These are phyloP conservation scores for Aspergillus nanangensis DNA, from an alignment of 495 filamentous ascomycete species.

Conservation along the genomic window DNA sequence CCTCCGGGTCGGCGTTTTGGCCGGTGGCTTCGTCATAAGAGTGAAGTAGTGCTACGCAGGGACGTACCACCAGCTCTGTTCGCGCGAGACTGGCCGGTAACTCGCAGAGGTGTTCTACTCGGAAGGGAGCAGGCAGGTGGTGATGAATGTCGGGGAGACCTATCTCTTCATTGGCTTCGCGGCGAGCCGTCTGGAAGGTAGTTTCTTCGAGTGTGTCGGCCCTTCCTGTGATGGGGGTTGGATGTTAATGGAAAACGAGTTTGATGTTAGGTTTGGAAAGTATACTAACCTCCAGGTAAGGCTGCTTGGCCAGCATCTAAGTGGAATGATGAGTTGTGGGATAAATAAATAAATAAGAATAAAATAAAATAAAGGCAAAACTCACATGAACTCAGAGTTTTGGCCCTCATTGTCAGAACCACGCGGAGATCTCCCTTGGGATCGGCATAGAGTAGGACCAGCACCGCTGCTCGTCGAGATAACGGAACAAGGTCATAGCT, in stretches of 20 bases:
- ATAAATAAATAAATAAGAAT: too few species aligned
- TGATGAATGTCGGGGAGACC: slow-evolving; percentile 66
- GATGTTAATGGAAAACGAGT: too few species aligned
- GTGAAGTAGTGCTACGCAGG: slow-evolving; percentile 80
- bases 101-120: slow-evolving; percentile 79
- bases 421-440: slow-evolving; percentile 69
- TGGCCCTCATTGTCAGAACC: slow-evolving; percentile 82
- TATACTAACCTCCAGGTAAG: slow-evolving; percentile 72
- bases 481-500: slow-evolving; percentile 62
- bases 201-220: slow-evolving; percentile 45
- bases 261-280: neutral
- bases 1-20: slow-evolving; percentile 52
- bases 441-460: slow-evolving; percentile 83
- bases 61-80: slow-evolving; percentile 77
- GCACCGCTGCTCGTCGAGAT: slow-evolving; percentile 71
- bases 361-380: neutral
- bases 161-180: slow-evolving; percentile 89
- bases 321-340: neutral
- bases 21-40: slow-evolving; percentile 41
- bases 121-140: slow-evolving; percentile 63
- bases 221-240: slow-evolving; percentile 31
- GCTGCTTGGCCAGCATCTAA: slow-evolving; percentile 73
- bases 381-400: slow-evolving; percentile 60
- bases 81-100: slow-evolving; percentile 75
- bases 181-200: slow-evolving; percentile 70